phyloP scores from a whole-genome alignment of 2,329 filamentous ascomycete species.

The Gnomoniopsis sp. region DNA sequence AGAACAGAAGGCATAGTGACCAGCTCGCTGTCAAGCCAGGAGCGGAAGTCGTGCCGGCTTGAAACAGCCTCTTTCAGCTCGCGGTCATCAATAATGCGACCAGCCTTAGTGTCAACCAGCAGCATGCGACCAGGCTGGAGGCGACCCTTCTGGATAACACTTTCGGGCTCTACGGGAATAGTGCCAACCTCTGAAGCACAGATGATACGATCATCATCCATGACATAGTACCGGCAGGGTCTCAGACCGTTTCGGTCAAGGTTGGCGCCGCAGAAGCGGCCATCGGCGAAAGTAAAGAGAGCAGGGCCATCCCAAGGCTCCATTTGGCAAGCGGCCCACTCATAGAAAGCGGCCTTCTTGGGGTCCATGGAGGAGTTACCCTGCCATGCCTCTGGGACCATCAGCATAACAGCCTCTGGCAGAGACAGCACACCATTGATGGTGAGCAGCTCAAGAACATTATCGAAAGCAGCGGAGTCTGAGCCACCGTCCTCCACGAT shows the following conservation, averaged over 20 bases:
- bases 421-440: slow-evolving; percentile 96
- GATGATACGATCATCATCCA: slow-evolving; percentile 94
- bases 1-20: slow-evolving; percentile 76
- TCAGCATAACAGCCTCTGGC: slow-evolving; percentile 95
- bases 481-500: slow-evolving; percentile 96
- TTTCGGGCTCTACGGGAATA: slow-evolving; percentile 85
- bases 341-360: slow-evolving; percentile 94
- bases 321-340: slow-evolving; percentile 98
- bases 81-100: slow-evolving; percentile 89
- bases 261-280: slow-evolving; percentile 94
- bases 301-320: slow-evolving; percentile 98
- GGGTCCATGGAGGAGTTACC: slow-evolving; percentile 90
- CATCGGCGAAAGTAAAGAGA: slow-evolving; percentile 95
- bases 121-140: slow-evolving; percentile 95
- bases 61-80: slow-evolving; percentile 88
- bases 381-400: slow-evolving; percentile 98
- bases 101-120: slow-evolving; percentile 82
- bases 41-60: slow-evolving; percentile 80
- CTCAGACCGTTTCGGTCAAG: slow-evolving; percentile 92
- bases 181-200: slow-evolving; percentile 96
- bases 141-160: slow-evolving; percentile 87
- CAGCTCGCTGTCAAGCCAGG: slow-evolving; percentile 84
- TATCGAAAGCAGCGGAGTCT: slow-evolving; percentile 95
- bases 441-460: slow-evolving; percentile 87
- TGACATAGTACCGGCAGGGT: slow-evolving; percentile 94